A percentile compares a stretch with the other conserved stretches of the same genome.
These are phyloP conservation scores for Cronartium quercuum DNA, from an alignment of 1,284 basidiomycete species.

Conservation along the genomic window DNA sequence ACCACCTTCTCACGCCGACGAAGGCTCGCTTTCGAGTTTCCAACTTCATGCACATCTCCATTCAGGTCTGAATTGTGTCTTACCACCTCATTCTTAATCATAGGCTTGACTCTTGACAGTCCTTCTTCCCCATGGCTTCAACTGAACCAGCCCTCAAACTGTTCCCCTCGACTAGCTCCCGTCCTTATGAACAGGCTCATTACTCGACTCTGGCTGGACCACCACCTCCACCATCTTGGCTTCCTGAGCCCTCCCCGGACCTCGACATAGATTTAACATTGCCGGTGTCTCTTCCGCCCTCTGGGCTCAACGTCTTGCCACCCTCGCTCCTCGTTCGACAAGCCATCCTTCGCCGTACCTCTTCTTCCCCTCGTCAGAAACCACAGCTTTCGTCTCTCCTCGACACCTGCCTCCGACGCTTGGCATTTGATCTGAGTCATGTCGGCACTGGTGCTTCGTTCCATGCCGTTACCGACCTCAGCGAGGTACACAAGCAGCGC, in stretches of 20 bases:
- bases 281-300: not conserved
- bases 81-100: too few species aligned
- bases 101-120: too few species aligned
- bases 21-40: not conserved
- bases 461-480: not conserved
- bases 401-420: not conserved
- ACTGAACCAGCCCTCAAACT: not conserved
- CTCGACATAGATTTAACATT: not conserved
- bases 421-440: constrained; percentile 4
- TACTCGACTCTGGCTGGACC: not conserved
- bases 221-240: constrained; percentile 1
- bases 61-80: constrained; percentile 5
- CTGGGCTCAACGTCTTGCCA: not conserved
- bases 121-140: not conserved
- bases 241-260: not conserved
- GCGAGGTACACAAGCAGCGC: not conserved
- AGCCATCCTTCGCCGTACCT: not conserved
- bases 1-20: not conserved
- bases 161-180: too few species aligned
- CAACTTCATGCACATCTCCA: not conserved
- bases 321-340: not conserved
- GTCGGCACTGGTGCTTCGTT: not conserved
- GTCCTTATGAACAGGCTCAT: too few species aligned
- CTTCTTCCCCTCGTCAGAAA: not conserved
- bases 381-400: not conserved